phyloP scores from a whole-genome alignment of 2,329 filamentous ascomycete species.

The Penicillium glabrum region DNA sequence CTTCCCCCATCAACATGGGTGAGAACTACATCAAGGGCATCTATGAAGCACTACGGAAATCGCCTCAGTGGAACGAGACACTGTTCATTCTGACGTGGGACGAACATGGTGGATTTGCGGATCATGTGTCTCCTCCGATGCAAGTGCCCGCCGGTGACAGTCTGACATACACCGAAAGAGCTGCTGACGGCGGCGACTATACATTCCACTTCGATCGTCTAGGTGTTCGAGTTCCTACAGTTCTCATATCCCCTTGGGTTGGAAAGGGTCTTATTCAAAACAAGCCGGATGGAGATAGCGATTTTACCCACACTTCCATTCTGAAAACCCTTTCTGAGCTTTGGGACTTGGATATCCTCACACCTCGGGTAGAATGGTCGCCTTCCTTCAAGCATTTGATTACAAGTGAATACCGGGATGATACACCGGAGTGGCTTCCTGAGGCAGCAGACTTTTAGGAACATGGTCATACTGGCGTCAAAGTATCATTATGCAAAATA shows the following conservation, averaged over 20 bases:
- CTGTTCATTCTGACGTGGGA: slow-evolving; percentile 51
- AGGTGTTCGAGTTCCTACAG: slow-evolving; percentile 32
- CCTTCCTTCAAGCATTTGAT: slow-evolving; percentile 39
- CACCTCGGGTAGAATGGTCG: slow-evolving; percentile 38
- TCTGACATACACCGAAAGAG: slow-evolving; percentile 34
- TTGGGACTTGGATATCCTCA: slow-evolving; percentile 43
- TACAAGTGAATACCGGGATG: slow-evolving; percentile 22
- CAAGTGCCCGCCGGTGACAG: slow-evolving; percentile 40
- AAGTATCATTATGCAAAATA: background rate
- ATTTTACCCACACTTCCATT: slow-evolving; percentile 49
- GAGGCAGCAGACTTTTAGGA: slow-evolving; percentile 24
- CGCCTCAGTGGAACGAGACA: slow-evolving; percentile 49
- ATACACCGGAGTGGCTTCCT: slow-evolving; percentile 28
- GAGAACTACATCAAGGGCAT: slow-evolving; percentile 49
- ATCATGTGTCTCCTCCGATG: slow-evolving; percentile 47
- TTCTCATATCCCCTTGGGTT: slow-evolving; percentile 43
- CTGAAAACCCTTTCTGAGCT: slow-evolving; percentile 45
- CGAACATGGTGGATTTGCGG: slow-evolving; percentile 50
- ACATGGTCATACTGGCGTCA: background rate
- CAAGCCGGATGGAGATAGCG: slow-evolving; percentile 35
- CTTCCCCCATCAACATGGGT: slow-evolving; percentile 45
- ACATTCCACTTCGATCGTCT: slow-evolving; percentile 34
- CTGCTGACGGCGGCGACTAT: slow-evolving; percentile 26
- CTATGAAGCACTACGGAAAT: slow-evolving; percentile 46
- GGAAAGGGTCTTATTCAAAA: slow-evolving; percentile 43